Evolutionary conservation across 352 stramenopile species (phyloP).

Genomic region (Globisporangium spinosum): DNA sequence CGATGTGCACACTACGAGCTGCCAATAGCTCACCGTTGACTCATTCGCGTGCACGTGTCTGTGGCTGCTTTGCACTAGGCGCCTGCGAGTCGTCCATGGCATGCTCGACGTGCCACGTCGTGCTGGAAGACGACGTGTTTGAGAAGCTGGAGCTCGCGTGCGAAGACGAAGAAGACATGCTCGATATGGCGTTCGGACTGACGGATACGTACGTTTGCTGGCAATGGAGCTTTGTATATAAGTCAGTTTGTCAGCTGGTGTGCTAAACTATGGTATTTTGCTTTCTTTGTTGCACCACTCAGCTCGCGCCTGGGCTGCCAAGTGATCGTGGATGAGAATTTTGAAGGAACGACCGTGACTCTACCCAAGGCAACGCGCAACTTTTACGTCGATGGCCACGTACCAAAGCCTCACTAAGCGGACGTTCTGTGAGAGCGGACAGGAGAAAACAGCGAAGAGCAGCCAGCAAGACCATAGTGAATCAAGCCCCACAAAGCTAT

Average conservation of each 20-base stretch:
- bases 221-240: neutral
- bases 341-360: conserved; percentile 88
- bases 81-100: conserved; percentile 94
- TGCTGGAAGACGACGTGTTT: conserved; percentile 92
- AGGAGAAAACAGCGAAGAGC: neutral
- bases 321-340: conserved; percentile 87
- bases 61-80: conserved; percentile 32
- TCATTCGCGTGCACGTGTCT: conserved; percentile 30
- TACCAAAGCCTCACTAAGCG: conserved; percentile 93
- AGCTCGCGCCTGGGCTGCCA: conserved; percentile 91
- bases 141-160: conserved; percentile 87
- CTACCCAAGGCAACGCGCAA: conserved; percentile 96
- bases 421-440: no score
- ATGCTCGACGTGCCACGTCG: conserved; percentile 98
- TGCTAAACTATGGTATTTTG: neutral
- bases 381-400: conserved; percentile 99
- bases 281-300: neutral
- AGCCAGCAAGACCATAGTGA: neutral
- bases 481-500: neutral
- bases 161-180: conserved; percentile 99
- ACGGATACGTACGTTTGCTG: conserved; percentile 81
- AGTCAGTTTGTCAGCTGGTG: neutral
- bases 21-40: no score
- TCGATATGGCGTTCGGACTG: conserved; percentile 98
- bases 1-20: no score